Evolutionary conservation across 1,284 basidiomycete species (phyloP).

Genomic region (Austroboletus niveus): DNA sequence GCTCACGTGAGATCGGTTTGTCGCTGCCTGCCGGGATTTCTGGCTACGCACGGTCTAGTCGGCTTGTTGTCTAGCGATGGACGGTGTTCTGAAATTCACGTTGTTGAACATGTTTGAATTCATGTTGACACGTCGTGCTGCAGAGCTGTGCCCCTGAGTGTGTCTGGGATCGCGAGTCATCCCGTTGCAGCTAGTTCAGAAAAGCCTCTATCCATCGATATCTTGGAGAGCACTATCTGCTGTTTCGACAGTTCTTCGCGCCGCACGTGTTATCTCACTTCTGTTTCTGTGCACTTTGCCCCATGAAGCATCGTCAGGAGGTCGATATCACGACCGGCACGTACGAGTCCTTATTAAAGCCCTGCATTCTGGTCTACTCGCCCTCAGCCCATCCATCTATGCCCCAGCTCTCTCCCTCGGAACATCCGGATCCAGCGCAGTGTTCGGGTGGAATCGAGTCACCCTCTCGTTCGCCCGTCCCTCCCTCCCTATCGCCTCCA

Average conservation of each 20-base stretch:
- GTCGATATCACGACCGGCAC: slow-evolving; percentile 47
- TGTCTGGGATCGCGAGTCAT: slow-evolving; percentile 1
- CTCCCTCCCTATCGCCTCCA: slow-evolving; percentile 8
- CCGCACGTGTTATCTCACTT: slow-evolving; percentile 9
- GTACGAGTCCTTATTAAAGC: slow-evolving; percentile 10
- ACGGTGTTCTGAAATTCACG: neutral
- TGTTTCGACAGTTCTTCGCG: neutral
- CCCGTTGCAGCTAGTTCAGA: slow-evolving; percentile 29
- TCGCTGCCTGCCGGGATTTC: too few species aligned
- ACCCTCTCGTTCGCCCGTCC: slow-evolving; percentile 33
- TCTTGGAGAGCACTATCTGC: neutral
- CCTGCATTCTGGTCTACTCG: slow-evolving; percentile 13
- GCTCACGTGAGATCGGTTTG: neutral
- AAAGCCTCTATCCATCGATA: slow-evolving; percentile 8
- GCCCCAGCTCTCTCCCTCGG: slow-evolving; percentile 7
- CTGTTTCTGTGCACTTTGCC: slow-evolving; percentile 17
- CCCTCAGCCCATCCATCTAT: slow-evolving; percentile 21
- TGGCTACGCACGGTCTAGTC: slow-evolving; percentile 15
- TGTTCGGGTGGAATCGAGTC: slow-evolving; percentile 42
- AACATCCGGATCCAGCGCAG: slow-evolving; percentile 12
- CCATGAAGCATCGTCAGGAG: slow-evolving; percentile 40
- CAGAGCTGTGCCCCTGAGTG: slow-evolving; percentile 24
- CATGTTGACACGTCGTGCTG: too few species aligned
- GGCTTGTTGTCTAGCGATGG: slow-evolving; percentile 2
- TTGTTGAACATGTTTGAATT: too few species aligned